Base-by-base conservation (phyloP, 768 basidiomycete genomes). In the Serendipita sp. region DNA sequence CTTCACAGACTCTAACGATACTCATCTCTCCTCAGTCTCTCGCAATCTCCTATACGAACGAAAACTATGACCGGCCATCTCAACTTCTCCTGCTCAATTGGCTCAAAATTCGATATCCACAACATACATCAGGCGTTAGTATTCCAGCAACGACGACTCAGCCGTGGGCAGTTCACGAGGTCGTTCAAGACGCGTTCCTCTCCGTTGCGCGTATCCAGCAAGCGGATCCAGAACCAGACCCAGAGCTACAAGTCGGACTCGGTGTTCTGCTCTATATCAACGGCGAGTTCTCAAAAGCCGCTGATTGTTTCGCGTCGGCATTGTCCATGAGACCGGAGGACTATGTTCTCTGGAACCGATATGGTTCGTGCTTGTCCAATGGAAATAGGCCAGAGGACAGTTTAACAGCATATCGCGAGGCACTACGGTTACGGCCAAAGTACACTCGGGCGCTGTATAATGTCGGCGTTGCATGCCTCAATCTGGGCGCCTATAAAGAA, bases 381-480 rank as follows among this genome's bases (percentile, higher is more conserved):
- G 92, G 90, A 0, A 90, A 82, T 66, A 87, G 89, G 65, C 92
- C 96, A 0, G 96, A 98, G 72, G 91, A 94, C 71, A 94, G 95
- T 2, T 74, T 92, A 5, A 87, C 86, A 17, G 88, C 86, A 14
- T 96, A 99, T 71, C 80, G 88, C 64, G 84, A 93, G 71, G 96
- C 96, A 0, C 78, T 99, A 26, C 85, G 83, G 68, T 75, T 97
- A 51, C 82, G 92, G 41, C 96, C 96, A 28, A 94, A 92, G 0
- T 99, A 96, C 71, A 98, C 96, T 0, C 84, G 96, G 11, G 96
- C 94, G 9, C 90, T 97, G 24, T 97, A 95, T 71, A 99, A 99
- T 69, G 90, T 99, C 41, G 96, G 94, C 45, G 96, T 99, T 28
- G 93, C 94, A 24, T 99, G 93, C 93, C 74, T 99, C 65, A 99